Evolutionary conservation across 768 basidiomycete species (phyloP).

Genomic region (Suillus lakei): DNA sequence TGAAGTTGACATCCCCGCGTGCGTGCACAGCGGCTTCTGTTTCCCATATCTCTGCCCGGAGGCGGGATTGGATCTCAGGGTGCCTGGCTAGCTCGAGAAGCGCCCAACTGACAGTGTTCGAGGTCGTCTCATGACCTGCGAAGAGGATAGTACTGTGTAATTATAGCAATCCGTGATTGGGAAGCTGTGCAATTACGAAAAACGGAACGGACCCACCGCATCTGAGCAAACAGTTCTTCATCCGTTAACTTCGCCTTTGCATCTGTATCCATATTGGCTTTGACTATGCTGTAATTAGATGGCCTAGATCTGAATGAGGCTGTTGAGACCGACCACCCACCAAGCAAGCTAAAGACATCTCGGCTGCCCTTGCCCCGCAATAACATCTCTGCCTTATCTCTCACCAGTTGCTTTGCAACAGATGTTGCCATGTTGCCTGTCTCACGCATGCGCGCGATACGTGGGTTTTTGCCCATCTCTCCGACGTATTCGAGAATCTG

Average conservation of each 20-base stretch:
- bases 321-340: constrained; percentile 26
- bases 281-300: constrained; percentile 19
- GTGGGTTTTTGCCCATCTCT: constrained; percentile 28
- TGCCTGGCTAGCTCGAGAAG: constrained; percentile 64
- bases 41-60: constrained; percentile 59
- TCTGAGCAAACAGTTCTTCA: constrained; percentile 16
- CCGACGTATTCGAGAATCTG: constrained; percentile 39
- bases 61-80: constrained; percentile 59
- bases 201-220: constrained; percentile 21
- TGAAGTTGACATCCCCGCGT: constrained; percentile 45
- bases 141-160: constrained; percentile 47
- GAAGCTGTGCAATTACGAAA: neutral
- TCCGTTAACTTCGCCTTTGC: constrained; percentile 28
- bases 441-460: constrained; percentile 14
- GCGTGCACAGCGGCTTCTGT: constrained; percentile 29
- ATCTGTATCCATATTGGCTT: constrained; percentile 32
- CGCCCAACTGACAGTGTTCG: constrained; percentile 62
- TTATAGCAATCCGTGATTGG: neutral
- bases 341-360: constrained; percentile 39
- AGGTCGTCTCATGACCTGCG: constrained; percentile 65
- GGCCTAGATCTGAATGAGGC: neutral
- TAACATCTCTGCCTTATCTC: constrained; percentile 19
- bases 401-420: constrained; percentile 14
- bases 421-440: neutral
- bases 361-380: constrained; percentile 9